Evolutionary conservation across 177 flowering plant species (phyloP), one percentile per base, ranked within the genome.

Genomic region (Vitis hybrid): DNA sequence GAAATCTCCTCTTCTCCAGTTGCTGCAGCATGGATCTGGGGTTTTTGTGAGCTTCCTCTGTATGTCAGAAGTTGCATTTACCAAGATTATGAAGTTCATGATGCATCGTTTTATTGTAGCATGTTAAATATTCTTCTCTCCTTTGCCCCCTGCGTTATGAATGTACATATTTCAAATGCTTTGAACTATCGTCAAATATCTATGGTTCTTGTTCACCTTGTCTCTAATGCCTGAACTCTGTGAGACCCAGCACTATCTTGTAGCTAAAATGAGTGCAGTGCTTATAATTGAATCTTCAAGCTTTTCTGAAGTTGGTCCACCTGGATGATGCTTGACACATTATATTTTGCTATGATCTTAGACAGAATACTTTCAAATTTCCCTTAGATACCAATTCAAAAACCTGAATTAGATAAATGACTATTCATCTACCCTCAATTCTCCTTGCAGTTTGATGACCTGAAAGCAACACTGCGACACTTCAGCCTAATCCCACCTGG

Each of bases 401-500:
- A 22, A 60, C 7, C 62, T 10, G 39, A 60, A 60, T 60, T 60
- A 22, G 45, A 39, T 39, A 5, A 9, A 60, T 20, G 13, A 15
- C 51, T 19, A 5, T 48, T 20, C 8, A 63, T 18, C 51, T 45
- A 39, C 33, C 61, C 51, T 19, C 20, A 61, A 26, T 68, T 67
- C 63, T 61, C 68, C 18, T 50, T 83, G 63, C 92, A 96, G 99
- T 92, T 96, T 77, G 89, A 89, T 81, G 75, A 74, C 10, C 75
- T 92, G 78, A 92, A 92, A 78, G 90, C 87, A 55, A 80, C 82
- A 26, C 74, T 96, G 56, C 84, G 93, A 51, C 99, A 88, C 85
- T 89, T 80, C 78, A 87, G 90, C 79, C 81, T 96, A 20, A 87
- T 96, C 65, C 99, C 99, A 70, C 90, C 88, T 2, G 90, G 90